Evolutionary conservation across 2,329 filamentous ascomycete species (phyloP), one percentile per base, ranked within the genome.

Genomic region (Raffaelea deltoideospora): DNA sequence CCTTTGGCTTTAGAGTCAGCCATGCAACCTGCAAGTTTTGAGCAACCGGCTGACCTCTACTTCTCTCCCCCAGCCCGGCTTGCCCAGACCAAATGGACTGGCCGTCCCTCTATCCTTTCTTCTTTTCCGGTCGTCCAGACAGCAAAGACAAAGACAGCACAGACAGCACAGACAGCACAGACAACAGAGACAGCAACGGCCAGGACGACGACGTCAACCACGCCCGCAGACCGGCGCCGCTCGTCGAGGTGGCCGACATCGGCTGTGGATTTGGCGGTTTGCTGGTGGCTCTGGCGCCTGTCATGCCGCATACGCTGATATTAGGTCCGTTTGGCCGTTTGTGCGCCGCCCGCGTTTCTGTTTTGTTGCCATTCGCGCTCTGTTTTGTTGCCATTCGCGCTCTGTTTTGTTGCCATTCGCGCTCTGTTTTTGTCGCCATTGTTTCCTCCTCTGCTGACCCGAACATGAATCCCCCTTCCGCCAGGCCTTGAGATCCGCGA

Each of bases 261-360:
- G 90, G 90, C 20, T 98, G 90, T 55, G 90, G 90, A 5, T 98
- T 94, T 55, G 90, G 90, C 33, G 90, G 90, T 7, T 64, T 98
- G 39, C 67, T 93, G 4, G 79, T 96, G 45, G 87, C 85, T 6
- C 69, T 98, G 33, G 77, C 83, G 11, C 84, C 87, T 1, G 65
- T 77, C 30, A 64, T 95, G 49, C 88, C 90, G 4, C 70, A 90
- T 24, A 84, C 77, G 1, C 62, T 96, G 43, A 76, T 95, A 46
- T 61, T 98, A 14, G 88, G 84, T 83, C 59, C 45, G 31, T 37
- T 7, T 4, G 20, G 15, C 18, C 13, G 6, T 14, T 7, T 24
- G 5, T 9, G 13, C 18, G 9, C 9, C 10, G n/a, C n/a, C n/a
- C n/a, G n/a, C n/a, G 15, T 5, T 11, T 29, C 3, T 24, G 15